A percentile compares a stretch with the other conserved stretches of the same genome.
These are phyloP conservation scores for Nepenthes alata DNA, from an alignment of 179 eudicot species.

Conservation along the genomic window DNA sequence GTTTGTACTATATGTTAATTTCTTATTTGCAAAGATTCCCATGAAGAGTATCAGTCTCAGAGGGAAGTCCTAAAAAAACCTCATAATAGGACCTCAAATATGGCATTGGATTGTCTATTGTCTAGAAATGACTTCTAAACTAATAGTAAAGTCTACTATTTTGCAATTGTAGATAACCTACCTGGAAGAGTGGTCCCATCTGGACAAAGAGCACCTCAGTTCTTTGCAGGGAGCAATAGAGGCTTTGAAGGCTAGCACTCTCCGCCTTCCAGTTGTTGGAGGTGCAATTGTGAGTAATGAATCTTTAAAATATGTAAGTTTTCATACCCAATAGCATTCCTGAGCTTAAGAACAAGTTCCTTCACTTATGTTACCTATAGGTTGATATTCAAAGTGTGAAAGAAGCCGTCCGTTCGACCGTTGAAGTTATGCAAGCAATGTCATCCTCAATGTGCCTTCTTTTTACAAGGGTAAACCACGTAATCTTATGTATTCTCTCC, in stretches of 20 bases:
- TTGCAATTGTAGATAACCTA: conserved; percentile 37
- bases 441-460: conserved; percentile 54
- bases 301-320: not conserved
- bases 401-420: conserved; percentile 74
- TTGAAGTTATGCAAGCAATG: conserved; percentile 91
- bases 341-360: conserved; percentile 7
- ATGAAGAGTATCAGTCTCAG: no score
- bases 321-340: not conserved
- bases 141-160: conserved; percentile 1
- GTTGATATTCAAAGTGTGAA: conserved; percentile 71
- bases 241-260: conserved; percentile 95
- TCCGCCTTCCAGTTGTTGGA: conserved; percentile 93
- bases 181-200: conserved; percentile 84
- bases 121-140: no score
- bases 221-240: conserved; percentile 82
- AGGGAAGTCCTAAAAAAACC: no score
- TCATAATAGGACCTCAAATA: no score
- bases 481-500: not conserved
- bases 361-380: conserved; percentile 22
- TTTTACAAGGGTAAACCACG: conserved; percentile 42
- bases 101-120: no score
- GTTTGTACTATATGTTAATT: no score
- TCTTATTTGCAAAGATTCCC: no score
- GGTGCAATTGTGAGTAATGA: conserved; percentile 61
- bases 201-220: conserved; percentile 61